A percentile compares a stretch with the other conserved stretches of the same genome.
These are phyloP conservation scores for Coemansia sp. DNA, from an alignment of 192 early-diverging fungal species.

Conservation along the genomic window DNA sequence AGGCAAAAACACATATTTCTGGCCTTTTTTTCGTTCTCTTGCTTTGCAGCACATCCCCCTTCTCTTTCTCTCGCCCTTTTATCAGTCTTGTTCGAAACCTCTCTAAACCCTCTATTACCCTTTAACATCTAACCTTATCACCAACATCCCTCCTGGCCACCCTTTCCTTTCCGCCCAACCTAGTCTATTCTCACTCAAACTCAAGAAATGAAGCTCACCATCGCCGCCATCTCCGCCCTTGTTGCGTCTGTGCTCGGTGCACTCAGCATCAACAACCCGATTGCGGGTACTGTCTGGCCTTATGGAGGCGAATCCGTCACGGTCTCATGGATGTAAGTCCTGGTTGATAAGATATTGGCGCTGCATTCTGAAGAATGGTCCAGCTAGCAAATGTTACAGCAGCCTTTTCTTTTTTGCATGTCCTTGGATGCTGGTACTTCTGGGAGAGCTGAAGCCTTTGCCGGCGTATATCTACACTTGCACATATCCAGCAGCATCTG, in stretches of 20 bases:
- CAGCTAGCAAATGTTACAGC: not conserved
- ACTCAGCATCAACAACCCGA: conserved; percentile 52
- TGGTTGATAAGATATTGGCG: too few species aligned
- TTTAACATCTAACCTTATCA: conserved; percentile 4
- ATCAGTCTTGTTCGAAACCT: too few species aligned
- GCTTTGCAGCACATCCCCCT: too few species aligned
- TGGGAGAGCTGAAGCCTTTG: too few species aligned
- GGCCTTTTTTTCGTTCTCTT: not conserved
- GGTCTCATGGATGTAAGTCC: conserved; percentile 52
- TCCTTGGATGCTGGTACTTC: too few species aligned
- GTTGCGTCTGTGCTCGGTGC: conserved; percentile 33
- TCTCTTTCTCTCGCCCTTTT: too few species aligned
- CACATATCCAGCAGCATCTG: not conserved
- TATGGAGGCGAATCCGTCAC: conserved; percentile 22
- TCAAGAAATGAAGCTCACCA: conserved; percentile 38
- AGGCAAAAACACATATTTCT: not conserved
- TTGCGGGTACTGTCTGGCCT: conserved; percentile 34
- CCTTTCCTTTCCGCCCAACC: conserved; percentile 6
- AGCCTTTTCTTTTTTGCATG: too few species aligned
- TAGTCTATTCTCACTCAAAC: conserved; percentile 3
- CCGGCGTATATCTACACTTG: too few species aligned
- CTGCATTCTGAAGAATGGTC: not conserved
- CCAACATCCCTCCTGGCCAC: conserved; percentile 1
- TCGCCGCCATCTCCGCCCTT: conserved; percentile 31
- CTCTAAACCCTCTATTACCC: too few species aligned